Base-by-base conservation (phyloP, 495 filamentous ascomycete genomes). In the Hypomontagnella submonticulosa region DNA sequence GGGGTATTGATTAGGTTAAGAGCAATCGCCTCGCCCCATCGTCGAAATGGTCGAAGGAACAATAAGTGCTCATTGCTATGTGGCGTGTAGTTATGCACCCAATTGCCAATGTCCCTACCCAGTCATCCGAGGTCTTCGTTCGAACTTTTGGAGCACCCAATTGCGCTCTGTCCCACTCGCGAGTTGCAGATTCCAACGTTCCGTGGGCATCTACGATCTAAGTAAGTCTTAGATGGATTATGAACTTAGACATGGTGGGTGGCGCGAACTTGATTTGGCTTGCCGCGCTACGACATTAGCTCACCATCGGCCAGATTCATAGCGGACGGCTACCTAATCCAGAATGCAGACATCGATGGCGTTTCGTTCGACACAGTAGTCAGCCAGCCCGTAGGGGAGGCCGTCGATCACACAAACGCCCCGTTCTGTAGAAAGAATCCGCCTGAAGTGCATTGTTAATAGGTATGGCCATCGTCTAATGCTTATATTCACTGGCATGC, bases 401-500 rank as follows among this genome's bases (percentile, higher is more conserved):
- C 60, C 60, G 65, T 68, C 65, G 59, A 68, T 68, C 65, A 56
- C 34, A 68, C 65, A 61, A 50, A 57, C 46, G 34, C 52, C 40
- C 18, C 51, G 20, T 61, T 32, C 44, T 32, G 30, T 30, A 42
- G 19, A 43, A 51, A 37, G 18, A 34, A 36, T 11, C 40, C 27
- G 13, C 60, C 36, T 43, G 7, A 46, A 36, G 12, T 44, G 27
- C 12, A 37, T 7, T 8, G 5, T 10, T 7, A 44, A 15, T 52
- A 51, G 20, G 36, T 34, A 43, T 27, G 20, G 20, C 18, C 12
- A 19, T 15, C 36, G 30, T 12, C 32, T 12, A 20, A 4, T 33
- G 9, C 3, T 48, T 10, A 20, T 16, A 36, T 54, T 13, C 19
- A 13, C 7, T 34, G n/a, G 41, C n/a, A 27, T 27, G 23, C 23